Conservation (phyloP, 2,329 filamentous ascomycete genomes). For the Diaporthe eres region DNA sequence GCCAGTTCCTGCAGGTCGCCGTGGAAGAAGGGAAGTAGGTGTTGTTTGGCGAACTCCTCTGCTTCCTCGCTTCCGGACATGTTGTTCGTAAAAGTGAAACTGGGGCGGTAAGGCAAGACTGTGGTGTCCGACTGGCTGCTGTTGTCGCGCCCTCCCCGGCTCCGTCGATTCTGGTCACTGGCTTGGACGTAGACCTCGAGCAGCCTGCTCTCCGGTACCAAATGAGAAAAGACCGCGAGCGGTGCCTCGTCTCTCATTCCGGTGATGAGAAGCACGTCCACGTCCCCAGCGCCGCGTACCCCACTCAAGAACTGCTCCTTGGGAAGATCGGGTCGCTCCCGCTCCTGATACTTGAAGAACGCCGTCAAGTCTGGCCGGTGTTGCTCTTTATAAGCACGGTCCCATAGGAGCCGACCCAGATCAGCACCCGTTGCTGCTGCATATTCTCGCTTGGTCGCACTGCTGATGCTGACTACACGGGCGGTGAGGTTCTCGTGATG, state of each 20-base stretch:
- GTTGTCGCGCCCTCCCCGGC: conserved; percentile 51
- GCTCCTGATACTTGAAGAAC: conserved; percentile 65
- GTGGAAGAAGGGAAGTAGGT: conserved; percentile 62
- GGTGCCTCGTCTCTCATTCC: conserved; percentile 75
- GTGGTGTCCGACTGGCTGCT: background rate
- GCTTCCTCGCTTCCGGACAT: conserved; percentile 54
- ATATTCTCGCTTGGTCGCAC: conserved; percentile 70
- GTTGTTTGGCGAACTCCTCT: conserved; percentile 56
- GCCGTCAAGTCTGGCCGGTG: conserved; percentile 66
- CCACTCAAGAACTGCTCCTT: conserved; percentile 65
- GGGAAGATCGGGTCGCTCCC: conserved; percentile 59
- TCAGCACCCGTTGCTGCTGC: conserved; percentile 63
- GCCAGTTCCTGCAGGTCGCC: conserved; percentile 61
- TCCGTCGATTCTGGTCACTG: conserved; percentile 52
- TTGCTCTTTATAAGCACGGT: conserved; percentile 74
- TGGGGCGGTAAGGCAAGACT: conserved; percentile 53
- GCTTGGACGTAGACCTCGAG: conserved; percentile 67
- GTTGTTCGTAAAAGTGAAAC: conserved; percentile 67
- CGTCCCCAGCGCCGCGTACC: conserved; percentile 56
- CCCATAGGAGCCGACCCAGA: conserved; percentile 59
- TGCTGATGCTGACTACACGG: conserved; percentile 68
- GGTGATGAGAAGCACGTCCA: conserved; percentile 72
- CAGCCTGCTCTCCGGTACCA: conserved; percentile 66
- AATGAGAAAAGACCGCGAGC: conserved; percentile 65
- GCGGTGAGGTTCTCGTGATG: conserved; percentile 50